These are phyloP conservation scores for Lactarius hatsudake DNA, from an alignment of 768 basidiomycete genomes.

Conservation along the genomic window DNA sequence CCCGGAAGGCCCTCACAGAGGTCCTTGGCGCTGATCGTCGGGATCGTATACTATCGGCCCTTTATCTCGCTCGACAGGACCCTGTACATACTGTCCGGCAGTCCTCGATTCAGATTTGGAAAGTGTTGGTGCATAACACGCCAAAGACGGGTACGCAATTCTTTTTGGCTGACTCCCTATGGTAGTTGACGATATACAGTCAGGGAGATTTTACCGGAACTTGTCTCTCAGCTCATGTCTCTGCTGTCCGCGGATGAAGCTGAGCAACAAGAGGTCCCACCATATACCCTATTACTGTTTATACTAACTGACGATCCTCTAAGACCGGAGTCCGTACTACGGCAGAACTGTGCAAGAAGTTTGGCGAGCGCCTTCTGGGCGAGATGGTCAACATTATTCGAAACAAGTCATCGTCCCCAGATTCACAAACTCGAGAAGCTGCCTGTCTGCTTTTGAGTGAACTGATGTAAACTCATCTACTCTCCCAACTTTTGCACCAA, in stretches of 20 bases:
- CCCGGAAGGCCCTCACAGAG: conserved; percentile 81
- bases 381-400: conserved; percentile 83
- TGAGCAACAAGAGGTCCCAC: conserved; percentile 83
- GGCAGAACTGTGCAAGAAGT: conserved; percentile 89
- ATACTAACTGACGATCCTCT: conserved; percentile 1
- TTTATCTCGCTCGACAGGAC: conserved; percentile 94
- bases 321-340: conserved; percentile 89
- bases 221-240: conserved; percentile 73
- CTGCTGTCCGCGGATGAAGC: conserved; percentile 74
- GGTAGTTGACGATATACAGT: conserved; percentile 42
- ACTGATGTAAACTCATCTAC: conserved; percentile 60
- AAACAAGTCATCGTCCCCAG: conserved; percentile 56
- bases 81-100: conserved; percentile 85
- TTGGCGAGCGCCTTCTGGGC: conserved; percentile 85
- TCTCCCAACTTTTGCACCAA: not conserved
- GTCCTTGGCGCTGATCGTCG: conserved; percentile 85
- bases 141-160: conserved; percentile 72
- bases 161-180: not conserved
- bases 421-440: conserved; percentile 70
- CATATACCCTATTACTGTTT: not conserved
- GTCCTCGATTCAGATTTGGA: conserved; percentile 95
- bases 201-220: conserved; percentile 85
- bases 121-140: conserved; percentile 93
- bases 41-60: conserved; percentile 84
- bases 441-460: conserved; percentile 87